Conservation (phyloP, 768 basidiomycete genomes). For the Lyophyllum decastes region DNA sequence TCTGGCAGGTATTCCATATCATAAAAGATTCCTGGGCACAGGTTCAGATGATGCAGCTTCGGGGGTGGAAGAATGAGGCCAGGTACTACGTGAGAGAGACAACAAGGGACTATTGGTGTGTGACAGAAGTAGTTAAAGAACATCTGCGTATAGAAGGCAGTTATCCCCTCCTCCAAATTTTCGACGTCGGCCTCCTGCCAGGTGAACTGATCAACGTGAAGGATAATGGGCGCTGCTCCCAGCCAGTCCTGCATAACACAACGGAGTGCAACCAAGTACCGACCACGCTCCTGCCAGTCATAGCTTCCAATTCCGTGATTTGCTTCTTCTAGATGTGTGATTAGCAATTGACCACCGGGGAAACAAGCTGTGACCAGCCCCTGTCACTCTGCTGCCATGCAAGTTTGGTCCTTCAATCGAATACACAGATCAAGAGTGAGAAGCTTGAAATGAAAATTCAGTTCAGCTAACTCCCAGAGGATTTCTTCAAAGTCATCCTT, state of each 20-base stretch:
- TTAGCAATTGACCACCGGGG: no score
- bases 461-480: no score
- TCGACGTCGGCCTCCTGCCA: background rate
- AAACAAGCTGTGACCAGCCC: no score
- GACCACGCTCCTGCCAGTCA: background rate
- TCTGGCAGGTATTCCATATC: background rate
- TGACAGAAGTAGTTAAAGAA: conserved; percentile 14
- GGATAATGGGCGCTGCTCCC: background rate
- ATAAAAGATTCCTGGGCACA: background rate
- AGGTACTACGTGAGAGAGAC: conserved; percentile 1
- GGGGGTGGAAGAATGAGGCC: background rate
- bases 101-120: conserved; percentile 6
- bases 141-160: conserved; percentile 2
- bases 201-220: background rate
- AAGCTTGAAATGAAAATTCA: no score
- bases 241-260: conserved; percentile 4
- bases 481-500: no score
- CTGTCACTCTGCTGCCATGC: no score
- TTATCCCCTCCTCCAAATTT: conserved; percentile 1
- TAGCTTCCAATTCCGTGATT: conserved; percentile 11
- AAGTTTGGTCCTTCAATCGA: no score
- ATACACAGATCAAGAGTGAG: no score
- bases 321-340: no score
- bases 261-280: conserved; percentile 3
- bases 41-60: background rate